A percentile compares a stretch with the other conserved stretches of the same genome.
Evolutionary conservation across 2,329 filamentous ascomycete genomes (phyloP).

Genomic region (Rhynchosporium graminicola): DNA sequence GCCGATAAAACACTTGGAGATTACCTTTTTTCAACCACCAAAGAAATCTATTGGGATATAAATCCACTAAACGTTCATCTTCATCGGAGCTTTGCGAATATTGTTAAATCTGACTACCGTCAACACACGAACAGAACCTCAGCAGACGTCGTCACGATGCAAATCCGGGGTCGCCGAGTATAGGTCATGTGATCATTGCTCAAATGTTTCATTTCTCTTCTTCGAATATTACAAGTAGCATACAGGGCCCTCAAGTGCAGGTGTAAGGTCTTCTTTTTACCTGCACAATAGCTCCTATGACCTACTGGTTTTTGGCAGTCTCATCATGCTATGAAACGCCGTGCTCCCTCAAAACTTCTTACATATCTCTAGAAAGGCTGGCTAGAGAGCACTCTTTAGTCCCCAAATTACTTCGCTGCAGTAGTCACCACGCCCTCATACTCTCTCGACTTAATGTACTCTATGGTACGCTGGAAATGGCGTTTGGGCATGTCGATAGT

Average conservation of each 20-base stretch:
- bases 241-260: slow-evolving; percentile 11
- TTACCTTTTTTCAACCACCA: not conserved
- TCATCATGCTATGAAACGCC: slow-evolving; percentile 18
- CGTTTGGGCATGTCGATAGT: slow-evolving; percentile 86
- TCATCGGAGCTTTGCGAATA: too few relatives aligned
- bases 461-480: slow-evolving; percentile 92
- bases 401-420: slow-evolving; percentile 33
- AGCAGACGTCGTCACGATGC: not conserved
- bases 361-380: not conserved
- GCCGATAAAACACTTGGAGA: slow-evolving; percentile 27
- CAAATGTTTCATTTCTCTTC: slow-evolving; percentile 19
- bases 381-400: too few relatives aligned
- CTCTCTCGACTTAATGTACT: slow-evolving; percentile 88
- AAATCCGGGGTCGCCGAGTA: not conserved
- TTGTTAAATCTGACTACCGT: too few relatives aligned
- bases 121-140: too few relatives aligned
- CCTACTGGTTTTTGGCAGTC: not conserved
- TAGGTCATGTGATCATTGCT: slow-evolving; percentile 23
- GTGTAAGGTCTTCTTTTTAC: slow-evolving; percentile 1
- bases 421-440: slow-evolving; percentile 80
- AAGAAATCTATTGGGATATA: not conserved
- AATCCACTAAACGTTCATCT: too few relatives aligned
- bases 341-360: slow-evolving; percentile 32
- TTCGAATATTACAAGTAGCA: slow-evolving; percentile 32
- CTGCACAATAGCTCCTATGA: slow-evolving; percentile 7